These are phyloP conservation scores for Metarhizium humberi DNA, from an alignment of 2,329 filamentous ascomycete species.

Conservation along the genomic window DNA sequence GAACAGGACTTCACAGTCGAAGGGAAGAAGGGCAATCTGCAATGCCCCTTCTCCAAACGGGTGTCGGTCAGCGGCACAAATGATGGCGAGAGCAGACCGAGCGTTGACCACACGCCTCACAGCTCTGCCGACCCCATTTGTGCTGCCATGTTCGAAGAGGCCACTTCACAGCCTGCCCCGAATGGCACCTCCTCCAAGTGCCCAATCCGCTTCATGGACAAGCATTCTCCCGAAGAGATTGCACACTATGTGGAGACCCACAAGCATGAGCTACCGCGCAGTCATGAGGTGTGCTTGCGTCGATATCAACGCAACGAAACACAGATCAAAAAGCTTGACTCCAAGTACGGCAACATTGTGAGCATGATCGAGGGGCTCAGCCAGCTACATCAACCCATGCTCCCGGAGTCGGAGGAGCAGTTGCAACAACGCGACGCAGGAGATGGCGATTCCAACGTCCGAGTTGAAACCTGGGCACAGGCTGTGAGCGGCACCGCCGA, in stretches of 20 bases:
- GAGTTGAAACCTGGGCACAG: constrained; percentile 81
- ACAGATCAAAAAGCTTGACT: constrained; percentile 79
- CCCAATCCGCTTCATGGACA: constrained; percentile 85
- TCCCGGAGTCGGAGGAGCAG: constrained; percentile 49
- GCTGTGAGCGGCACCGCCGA: constrained; percentile 51
- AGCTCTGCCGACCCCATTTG: constrained; percentile 51
- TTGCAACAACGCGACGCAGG: constrained; percentile 31
- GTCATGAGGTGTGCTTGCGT: constrained; percentile 85
- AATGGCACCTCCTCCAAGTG: constrained; percentile 56
- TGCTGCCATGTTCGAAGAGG: constrained; percentile 54
- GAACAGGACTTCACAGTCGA: constrained; percentile 88
- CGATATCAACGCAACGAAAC: constrained; percentile 82
- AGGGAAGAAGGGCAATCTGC: constrained; percentile 69
- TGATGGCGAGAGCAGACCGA: constrained; percentile 11
- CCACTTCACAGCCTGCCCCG: constrained; percentile 40
- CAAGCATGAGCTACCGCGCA: constrained; percentile 89
- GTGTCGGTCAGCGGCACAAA: constrained; percentile 23
- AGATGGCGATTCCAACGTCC: constrained; percentile 51
- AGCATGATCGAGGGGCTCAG: constrained; percentile 92
- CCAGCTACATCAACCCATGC: constrained; percentile 77
- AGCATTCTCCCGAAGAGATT: constrained; percentile 88
- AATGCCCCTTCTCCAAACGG: constrained; percentile 65
- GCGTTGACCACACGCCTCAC: constrained; percentile 34
- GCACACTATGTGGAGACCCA: constrained; percentile 90
- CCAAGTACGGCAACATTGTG: constrained; percentile 85